These are phyloP conservation scores for Eimeria falciformis DNA, from an alignment of 169 alveolate species.

Conservation along the genomic window DNA sequence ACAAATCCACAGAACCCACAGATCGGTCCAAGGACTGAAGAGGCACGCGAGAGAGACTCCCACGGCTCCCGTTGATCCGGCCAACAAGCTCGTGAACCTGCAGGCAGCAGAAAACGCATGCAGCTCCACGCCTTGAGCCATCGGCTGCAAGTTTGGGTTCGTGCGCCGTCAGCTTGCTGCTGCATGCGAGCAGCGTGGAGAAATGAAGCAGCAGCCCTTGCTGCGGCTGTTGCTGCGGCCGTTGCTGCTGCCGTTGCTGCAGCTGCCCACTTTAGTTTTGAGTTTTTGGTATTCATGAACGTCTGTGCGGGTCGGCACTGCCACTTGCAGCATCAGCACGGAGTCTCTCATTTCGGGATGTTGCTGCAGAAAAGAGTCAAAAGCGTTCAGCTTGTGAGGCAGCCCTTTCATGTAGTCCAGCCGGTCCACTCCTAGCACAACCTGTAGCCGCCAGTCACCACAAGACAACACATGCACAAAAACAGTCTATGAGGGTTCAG, in stretches of 20 bases:
- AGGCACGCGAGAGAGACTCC: constrained; percentile 72
- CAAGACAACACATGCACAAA: neutral
- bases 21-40: constrained; percentile 72
- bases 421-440: constrained; percentile 78
- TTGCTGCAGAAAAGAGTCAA: constrained; percentile 77
- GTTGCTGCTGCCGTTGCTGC: constrained; percentile 10
- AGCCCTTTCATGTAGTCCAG: constrained; percentile 83
- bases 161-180: too few relatives aligned
- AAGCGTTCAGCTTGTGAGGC: constrained; percentile 82
- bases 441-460: neutral
- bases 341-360: constrained; percentile 75
- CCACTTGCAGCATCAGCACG: constrained; percentile 78
- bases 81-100: constrained; percentile 40
- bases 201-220: neutral
- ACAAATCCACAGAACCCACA: constrained; percentile 62
- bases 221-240: neutral
- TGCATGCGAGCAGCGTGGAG: too few relatives aligned
- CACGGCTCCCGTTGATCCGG: constrained; percentile 67
- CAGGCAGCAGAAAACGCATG: neutral
- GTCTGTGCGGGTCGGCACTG: constrained; percentile 77
- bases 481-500: too few relatives aligned
- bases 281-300: constrained; percentile 71
- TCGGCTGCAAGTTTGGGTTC: too few relatives aligned
- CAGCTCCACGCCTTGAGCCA: neutral
- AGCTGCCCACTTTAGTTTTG: constrained; percentile 41